Evolutionary conservation across 257 asterid genomes (phyloP).

Genomic region (Datura wrightii): DNA sequence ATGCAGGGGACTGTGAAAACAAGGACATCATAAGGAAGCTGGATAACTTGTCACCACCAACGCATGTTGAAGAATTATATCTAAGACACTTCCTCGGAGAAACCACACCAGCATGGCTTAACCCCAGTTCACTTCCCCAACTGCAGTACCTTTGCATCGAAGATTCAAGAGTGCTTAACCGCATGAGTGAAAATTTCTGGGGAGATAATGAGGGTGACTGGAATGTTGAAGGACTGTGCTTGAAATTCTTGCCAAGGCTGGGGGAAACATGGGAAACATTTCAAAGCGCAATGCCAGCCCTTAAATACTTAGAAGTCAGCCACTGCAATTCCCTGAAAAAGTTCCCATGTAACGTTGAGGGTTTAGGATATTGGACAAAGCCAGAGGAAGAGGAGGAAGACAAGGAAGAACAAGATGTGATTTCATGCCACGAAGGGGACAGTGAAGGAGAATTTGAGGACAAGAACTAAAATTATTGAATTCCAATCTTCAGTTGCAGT

Average conservation of each 20-base stretch:
- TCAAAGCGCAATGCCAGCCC: slow-evolving; percentile 29
- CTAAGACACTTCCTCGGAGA: slow-evolving; percentile 38
- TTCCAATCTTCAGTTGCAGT: neutral
- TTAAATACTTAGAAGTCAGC: slow-evolving; percentile 36
- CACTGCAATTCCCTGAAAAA: slow-evolving; percentile 31
- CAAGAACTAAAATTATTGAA: neutral
- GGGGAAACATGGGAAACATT: slow-evolving; percentile 29
- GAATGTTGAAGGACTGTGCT: slow-evolving; percentile 41
- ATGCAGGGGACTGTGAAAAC: slow-evolving; percentile 37
- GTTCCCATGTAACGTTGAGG: slow-evolving; percentile 31
- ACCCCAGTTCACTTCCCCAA: slow-evolving; percentile 36
- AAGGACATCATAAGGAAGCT: slow-evolving; percentile 28
- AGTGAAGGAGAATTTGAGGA: slow-evolving; percentile 16
- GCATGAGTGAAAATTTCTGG: slow-evolving; percentile 29
- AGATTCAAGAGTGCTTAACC: slow-evolving; percentile 32
- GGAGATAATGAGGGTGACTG: slow-evolving; percentile 26
- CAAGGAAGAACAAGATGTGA: neutral
- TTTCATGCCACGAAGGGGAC: neutral
- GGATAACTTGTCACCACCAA: slow-evolving; percentile 33
- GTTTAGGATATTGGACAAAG: slow-evolving; percentile 28
- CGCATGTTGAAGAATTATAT: slow-evolving; percentile 32
- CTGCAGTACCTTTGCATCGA: slow-evolving; percentile 47
- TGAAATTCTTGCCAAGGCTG: slow-evolving; percentile 40
- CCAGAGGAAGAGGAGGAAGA: slow-evolving; percentile 26
- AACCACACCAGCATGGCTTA: slow-evolving; percentile 41